Base-by-base conservation (phyloP, 768 basidiomycete species). In the Macrolepiota albuminosa region DNA sequence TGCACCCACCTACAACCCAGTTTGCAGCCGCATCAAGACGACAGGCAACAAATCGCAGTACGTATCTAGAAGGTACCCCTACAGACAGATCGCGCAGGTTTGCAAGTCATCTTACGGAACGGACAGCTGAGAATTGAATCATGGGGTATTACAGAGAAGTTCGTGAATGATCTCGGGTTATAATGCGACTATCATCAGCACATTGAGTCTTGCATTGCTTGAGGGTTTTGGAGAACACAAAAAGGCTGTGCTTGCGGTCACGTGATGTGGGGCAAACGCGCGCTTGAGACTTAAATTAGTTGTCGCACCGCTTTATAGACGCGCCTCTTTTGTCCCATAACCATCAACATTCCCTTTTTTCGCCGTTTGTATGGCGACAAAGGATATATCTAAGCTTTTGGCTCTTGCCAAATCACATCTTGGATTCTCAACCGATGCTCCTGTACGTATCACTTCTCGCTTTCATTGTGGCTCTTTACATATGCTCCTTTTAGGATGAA, bases 11-110 rank as follows among this genome's bases (percentile, higher is more conserved):
- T 67, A 70, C 43, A 70, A 64, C 43, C 63, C 67, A 8, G 68
- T 74, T 73, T 54, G 71, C 72, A 11, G 72, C 70, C 54, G 70
- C 72, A 14, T 62, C 62, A 8, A 66, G 57, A 61, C 57, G 29
- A 61, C 72, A 0, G 48, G 64, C 26, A 62, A 70, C 40, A 69
- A 55, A 52, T 52, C 61, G 65, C 45, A 70, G 69, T 1, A 67
- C 49, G 18, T 71, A 73, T 62, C 39, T 72, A 21, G 55, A 55
- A 54, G 54, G 54, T 40, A 42, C n/a, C 11, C 63, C 61, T 18
- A 31, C 58, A 18, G 61, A 10, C 50, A 54, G 37, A 56, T 67
- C 29, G 31, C 46, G 29, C 53, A 58, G 33, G 54, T 57, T 24
- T 45, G 48, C 42, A 60, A 54, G 42, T 26, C 52, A 11, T 29